phyloP scores from a whole-genome alignment of 345 rosid species.

The Citrus cavaleriei region DNA sequence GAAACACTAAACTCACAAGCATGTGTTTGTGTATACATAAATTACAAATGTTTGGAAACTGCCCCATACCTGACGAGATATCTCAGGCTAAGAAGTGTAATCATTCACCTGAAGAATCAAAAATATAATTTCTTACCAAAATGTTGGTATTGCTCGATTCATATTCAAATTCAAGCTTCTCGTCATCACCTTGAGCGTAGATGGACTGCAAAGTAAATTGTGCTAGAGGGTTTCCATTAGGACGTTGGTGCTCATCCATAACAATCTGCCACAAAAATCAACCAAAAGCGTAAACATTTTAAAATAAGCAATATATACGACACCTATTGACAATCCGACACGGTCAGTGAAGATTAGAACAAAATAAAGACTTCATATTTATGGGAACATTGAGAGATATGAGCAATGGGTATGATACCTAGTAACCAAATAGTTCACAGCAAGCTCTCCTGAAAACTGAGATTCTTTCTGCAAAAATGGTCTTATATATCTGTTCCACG shows the following conservation, averaged over 20 bases:
- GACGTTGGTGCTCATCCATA: slow-evolving; percentile 91
- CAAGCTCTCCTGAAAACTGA: slow-evolving; percentile 97
- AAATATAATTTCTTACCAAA: slow-evolving; percentile 47
- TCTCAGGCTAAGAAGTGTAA: slow-evolving; percentile 69
- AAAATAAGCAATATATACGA: background rate
- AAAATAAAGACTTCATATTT: slow-evolving; percentile 6
- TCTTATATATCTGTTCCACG: slow-evolving; percentile 67
- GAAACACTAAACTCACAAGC: background rate
- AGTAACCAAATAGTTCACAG: slow-evolving; percentile 95
- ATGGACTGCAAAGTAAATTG: slow-evolving; percentile 80
- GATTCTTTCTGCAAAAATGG: slow-evolving; percentile 92
- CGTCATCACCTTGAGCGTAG: slow-evolving; percentile 79
- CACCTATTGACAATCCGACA: background rate
- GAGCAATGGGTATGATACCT: slow-evolving; percentile 45
- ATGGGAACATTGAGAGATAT: background rate
- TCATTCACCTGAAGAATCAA: slow-evolving; percentile 51
- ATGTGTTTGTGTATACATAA: background rate
- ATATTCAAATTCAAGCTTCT: slow-evolving; percentile 90
- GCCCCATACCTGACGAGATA: slow-evolving; percentile 71
- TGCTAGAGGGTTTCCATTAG: slow-evolving; percentile 85
- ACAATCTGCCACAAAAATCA: slow-evolving; percentile 52
- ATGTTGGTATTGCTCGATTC: slow-evolving; percentile 85
- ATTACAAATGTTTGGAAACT: background rate
- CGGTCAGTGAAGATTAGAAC: background rate
- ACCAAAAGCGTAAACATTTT: background rate